These are phyloP conservation scores for Ophiostoma sp. DNA, from an alignment of 2,329 filamentous ascomycete genomes.

Conservation along the genomic window DNA sequence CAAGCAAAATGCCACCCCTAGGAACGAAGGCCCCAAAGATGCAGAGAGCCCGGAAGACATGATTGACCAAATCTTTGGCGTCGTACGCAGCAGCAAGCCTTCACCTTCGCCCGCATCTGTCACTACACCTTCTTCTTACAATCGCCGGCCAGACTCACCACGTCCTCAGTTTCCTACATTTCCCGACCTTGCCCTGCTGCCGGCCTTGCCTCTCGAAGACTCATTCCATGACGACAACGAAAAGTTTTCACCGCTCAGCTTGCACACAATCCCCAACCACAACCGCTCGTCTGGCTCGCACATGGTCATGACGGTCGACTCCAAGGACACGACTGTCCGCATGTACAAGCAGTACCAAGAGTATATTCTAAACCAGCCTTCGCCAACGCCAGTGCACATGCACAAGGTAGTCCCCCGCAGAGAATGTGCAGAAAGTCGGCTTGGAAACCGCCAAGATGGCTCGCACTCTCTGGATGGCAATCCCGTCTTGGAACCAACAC, in stretches of 20 bases:
- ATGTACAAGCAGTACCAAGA: constrained; percentile 34
- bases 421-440: neutral
- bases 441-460: neutral
- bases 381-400: constrained; percentile 1
- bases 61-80: constrained; percentile 18
- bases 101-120: neutral
- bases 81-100: neutral
- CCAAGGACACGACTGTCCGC: constrained; percentile 33
- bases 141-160: neutral
- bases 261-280: neutral
- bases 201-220: neutral
- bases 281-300: constrained; percentile 20
- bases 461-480: neutral
- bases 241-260: neutral
- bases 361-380: constrained; percentile 20
- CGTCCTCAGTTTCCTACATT: neutral
- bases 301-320: constrained; percentile 23
- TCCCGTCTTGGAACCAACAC: neutral
- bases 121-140: neutral
- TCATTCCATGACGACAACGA: constrained; percentile 3
- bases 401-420: neutral
- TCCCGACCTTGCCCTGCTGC: neutral
- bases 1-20: neutral
- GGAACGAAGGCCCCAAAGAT: neutral
- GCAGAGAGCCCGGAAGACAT: constrained; percentile 11